Evolutionary conservation across 768 basidiomycete genomes (phyloP), one percentile per base, ranked within the genome.

Genomic region (Megacollybia marginata): DNA sequence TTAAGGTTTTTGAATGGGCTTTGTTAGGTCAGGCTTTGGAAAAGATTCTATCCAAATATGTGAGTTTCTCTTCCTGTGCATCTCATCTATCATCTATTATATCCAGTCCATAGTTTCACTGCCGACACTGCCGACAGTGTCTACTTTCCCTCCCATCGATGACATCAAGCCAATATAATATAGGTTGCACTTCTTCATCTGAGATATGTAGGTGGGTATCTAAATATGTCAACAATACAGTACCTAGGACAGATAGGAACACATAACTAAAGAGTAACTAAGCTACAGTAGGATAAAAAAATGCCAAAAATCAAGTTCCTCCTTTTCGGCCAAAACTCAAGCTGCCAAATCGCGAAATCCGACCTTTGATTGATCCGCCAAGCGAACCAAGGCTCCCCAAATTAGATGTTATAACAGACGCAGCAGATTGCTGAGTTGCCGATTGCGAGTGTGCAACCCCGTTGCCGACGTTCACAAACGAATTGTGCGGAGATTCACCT

Each of bases 31-130:
- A 82, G 54, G 86, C 87, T 0, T 64, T 91, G 47, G 82, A 86
- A 44, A 90, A 88, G 64, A 87, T 90, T 51, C 71, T 89, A 18
- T 82, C 83, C 4, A 88, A 88, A 90, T 91, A 90, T 60, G 88
- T 89, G 57, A 56, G 85, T 73, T 20, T 0, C 19, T 4, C 15
- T 23, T 40, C 18, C 18, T 40, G 3, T 13, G 18, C 18, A 44
- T 9, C 44, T 40, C 3, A 15, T 36, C 49, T 12, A 62, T 33
- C 23, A 9, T 47, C 33, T 44, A 13, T 10, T 28, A 48, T 44
- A 18, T 48, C 5, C 50, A 79, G 78, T 76, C 77, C 6, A 68
- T 80, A 46, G 76, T 70, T 1, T 67, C 74, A n/a, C 59, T 68
- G 7, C 60, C 67, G 7, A 54, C 57, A 31, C 66, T 63, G 44